These are phyloP conservation scores for Dothideomycetidae sp. DNA, from an alignment of 2,329 filamentous ascomycete species.

Conservation along the genomic window DNA sequence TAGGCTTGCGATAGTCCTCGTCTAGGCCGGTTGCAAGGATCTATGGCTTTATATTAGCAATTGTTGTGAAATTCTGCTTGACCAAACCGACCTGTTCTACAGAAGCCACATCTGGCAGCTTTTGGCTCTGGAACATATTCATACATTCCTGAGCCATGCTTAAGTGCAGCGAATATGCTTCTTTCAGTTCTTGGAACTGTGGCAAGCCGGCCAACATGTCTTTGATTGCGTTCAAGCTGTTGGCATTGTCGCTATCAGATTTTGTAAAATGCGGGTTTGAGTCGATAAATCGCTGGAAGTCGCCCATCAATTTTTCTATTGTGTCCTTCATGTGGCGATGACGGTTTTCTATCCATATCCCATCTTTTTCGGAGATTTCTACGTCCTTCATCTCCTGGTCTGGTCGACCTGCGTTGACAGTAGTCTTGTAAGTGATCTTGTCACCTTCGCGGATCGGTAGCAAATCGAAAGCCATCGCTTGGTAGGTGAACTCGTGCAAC, in stretches of 20 bases:
- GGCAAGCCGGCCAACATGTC: slow-evolving; percentile 93
- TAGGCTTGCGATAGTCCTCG: slow-evolving; percentile 82
- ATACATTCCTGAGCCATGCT: slow-evolving; percentile 97
- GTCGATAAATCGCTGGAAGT: slow-evolving; percentile 82
- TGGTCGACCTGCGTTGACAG: slow-evolving; percentile 56
- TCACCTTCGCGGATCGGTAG: slow-evolving; percentile 78
- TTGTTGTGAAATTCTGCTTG: background rate
- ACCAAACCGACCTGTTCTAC: slow-evolving; percentile 55
- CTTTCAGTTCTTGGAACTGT: slow-evolving; percentile 91
- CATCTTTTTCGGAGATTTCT: slow-evolving; percentile 80
- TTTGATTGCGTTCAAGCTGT: slow-evolving; percentile 78
- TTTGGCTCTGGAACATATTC: slow-evolving; percentile 75
- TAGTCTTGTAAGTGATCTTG: slow-evolving; percentile 72
- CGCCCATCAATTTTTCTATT: slow-evolving; percentile 79
- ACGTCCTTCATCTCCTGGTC: slow-evolving; percentile 74
- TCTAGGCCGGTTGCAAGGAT: slow-evolving; percentile 82
- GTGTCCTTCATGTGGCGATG: slow-evolving; percentile 98
- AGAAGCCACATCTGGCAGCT: slow-evolving; percentile 72
- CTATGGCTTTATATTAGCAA: slow-evolving; percentile 21
- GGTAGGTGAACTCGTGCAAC: slow-evolving; percentile 93
- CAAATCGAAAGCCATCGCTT: slow-evolving; percentile 93
- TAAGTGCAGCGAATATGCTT: slow-evolving; percentile 83
- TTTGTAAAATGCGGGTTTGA: slow-evolving; percentile 89
- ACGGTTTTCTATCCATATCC: slow-evolving; percentile 87
- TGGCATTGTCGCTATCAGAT: slow-evolving; percentile 49